Conservation (phyloP, 345 rosid genomes). For the Anastatica hierochuntica region DNA sequence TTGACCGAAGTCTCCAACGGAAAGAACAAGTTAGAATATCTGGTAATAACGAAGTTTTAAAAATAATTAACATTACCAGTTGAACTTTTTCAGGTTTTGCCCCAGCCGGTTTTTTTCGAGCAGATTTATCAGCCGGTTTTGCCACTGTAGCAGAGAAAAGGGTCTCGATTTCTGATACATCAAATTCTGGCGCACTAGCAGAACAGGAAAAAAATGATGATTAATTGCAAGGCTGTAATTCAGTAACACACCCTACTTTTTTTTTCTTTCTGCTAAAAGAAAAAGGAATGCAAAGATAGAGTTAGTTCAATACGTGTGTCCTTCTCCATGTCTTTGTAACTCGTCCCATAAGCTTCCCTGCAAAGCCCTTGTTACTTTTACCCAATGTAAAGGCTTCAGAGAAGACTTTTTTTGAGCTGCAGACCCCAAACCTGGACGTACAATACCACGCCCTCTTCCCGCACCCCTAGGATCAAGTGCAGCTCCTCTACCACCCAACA, state of each 20-base stretch:
- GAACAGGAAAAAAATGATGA: background rate
- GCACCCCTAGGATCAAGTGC: slow-evolving; percentile 33
- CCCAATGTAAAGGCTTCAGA: slow-evolving; percentile 95
- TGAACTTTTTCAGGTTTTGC: slow-evolving; percentile 76
- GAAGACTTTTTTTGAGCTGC: slow-evolving; percentile 65
- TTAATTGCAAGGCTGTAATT: slow-evolving; percentile 1
- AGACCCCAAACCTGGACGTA: slow-evolving; percentile 35
- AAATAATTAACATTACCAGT: slow-evolving; percentile 45
- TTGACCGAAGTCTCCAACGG: slow-evolving; percentile 8
- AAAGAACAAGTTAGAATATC: slow-evolving; percentile 3
- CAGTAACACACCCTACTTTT: no score
- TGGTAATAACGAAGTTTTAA: background rate
- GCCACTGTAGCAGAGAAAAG: slow-evolving; percentile 82
- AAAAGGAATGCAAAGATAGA: slow-evolving; percentile 12
- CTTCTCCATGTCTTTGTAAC: slow-evolving; percentile 80
- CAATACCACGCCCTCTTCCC: slow-evolving; percentile 73
- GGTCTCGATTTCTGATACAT: slow-evolving; percentile 84
- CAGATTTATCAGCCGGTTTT: slow-evolving; percentile 61
- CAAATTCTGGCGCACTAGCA: slow-evolving; percentile 75
- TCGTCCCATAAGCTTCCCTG: slow-evolving; percentile 99
- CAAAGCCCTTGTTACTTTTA: slow-evolving; percentile 90
- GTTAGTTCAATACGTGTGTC: slow-evolving; percentile 52
- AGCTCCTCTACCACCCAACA: slow-evolving; percentile 44
- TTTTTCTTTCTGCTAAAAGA: no score
- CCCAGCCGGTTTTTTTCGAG: slow-evolving; percentile 65